Evolutionary conservation across 495 filamentous ascomycete genomes (phyloP).

Genomic region (Trichodelitschia bisporula): DNA sequence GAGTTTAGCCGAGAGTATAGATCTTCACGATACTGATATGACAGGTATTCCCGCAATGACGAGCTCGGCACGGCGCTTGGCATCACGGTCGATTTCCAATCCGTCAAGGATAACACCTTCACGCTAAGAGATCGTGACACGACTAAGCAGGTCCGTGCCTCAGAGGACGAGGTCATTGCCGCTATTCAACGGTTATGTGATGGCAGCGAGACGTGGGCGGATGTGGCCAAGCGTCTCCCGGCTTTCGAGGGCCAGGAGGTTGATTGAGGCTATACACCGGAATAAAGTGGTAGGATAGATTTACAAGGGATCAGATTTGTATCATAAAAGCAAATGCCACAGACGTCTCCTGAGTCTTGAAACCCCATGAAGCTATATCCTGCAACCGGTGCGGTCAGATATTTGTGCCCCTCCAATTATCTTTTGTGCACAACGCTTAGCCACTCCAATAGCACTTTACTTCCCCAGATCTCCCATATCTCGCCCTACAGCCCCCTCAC

Average conservation of each 20-base stretch:
- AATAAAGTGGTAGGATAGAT: too few species aligned
- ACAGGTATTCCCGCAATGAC: slow-evolving; percentile 40
- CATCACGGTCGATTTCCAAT: slow-evolving; percentile 47
- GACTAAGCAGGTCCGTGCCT: slow-evolving; percentile 40
- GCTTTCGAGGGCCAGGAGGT: slow-evolving; percentile 45
- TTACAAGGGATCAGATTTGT: too few species aligned
- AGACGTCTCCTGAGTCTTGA: too few species aligned
- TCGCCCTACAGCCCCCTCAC: slow-evolving; percentile 7
- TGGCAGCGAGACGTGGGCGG: slow-evolving; percentile 39
- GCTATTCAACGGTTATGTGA: slow-evolving; percentile 35
- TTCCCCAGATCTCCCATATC: too few species aligned
- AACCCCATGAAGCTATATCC: too few species aligned
- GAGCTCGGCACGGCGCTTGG: slow-evolving; percentile 42
- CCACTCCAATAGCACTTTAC: too few species aligned
- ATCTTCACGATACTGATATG: slow-evolving; percentile 5
- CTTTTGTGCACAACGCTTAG: too few species aligned
- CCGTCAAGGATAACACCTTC: slow-evolving; percentile 37
- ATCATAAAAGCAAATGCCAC: too few species aligned
- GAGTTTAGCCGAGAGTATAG: slow-evolving; percentile 11
- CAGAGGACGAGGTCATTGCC: slow-evolving; percentile 37
- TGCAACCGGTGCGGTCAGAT: too few species aligned
- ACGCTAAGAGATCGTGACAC: slow-evolving; percentile 45
- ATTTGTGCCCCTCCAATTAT: too few species aligned
- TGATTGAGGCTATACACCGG: slow-evolving; percentile 19
- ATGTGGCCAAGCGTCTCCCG: slow-evolving; percentile 32